These are phyloP conservation scores for Starmerella ratchasimensis DNA, from an alignment of 805 yeast species.

Conservation along the genomic window DNA sequence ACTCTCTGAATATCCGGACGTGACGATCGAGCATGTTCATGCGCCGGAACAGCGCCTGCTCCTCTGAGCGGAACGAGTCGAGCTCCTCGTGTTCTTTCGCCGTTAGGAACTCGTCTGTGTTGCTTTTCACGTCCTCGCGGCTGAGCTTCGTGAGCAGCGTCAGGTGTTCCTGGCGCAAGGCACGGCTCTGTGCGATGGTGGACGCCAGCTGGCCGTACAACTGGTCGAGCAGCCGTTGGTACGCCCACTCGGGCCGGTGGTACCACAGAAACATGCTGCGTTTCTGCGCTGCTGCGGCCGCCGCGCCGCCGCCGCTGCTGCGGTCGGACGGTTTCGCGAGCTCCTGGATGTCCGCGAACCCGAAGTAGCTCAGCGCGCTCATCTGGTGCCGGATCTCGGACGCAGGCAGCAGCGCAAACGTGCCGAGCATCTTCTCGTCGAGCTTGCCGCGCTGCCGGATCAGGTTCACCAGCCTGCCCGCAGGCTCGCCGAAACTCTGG, in stretches of 20 bases:
- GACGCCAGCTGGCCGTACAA: constrained; percentile 37
- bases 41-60: constrained; percentile 25
- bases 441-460: constrained; percentile 54
- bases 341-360: constrained; percentile 79
- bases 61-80: constrained; percentile 33
- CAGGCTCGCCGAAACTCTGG: constrained; percentile 32
- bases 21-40: constrained; percentile 26
- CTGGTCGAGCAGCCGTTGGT: constrained; percentile 35
- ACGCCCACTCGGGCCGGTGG: constrained; percentile 43
- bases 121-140: constrained; percentile 80
- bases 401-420: constrained; percentile 63
- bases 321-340: constrained; percentile 85
- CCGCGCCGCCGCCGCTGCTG: constrained; percentile 53
- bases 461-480: constrained; percentile 65
- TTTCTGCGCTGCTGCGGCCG: constrained; percentile 13
- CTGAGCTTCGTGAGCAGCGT: constrained; percentile 65
- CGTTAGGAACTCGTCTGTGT: constrained; percentile 58
- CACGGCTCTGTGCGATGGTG: constrained; percentile 25
- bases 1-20: constrained; percentile 30
- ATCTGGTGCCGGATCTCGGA: constrained; percentile 60
- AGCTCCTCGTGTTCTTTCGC: constrained; percentile 65
- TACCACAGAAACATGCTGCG: constrained; percentile 76
- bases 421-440: constrained; percentile 73
- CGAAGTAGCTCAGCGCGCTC: constrained; percentile 49
- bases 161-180: constrained; percentile 42